Percentiles rank a stretch among this genome's conserved stretches.
Evolutionary conservation across 2,329 filamentous ascomycete genomes (phyloP).

Genomic region (Dactylellina drechsleri): DNA sequence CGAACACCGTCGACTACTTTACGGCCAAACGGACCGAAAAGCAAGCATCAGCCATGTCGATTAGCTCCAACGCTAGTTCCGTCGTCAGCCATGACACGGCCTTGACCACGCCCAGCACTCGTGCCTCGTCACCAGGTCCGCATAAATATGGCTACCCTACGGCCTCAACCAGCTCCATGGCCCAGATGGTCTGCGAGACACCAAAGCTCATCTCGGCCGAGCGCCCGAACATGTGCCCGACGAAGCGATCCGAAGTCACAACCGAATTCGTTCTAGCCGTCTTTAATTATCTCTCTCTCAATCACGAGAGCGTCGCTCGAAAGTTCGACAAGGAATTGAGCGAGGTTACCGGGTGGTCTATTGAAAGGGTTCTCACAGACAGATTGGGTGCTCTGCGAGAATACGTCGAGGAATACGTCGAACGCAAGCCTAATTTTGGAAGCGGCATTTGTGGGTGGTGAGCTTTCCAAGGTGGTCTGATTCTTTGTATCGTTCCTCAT

Average conservation of each 20-base stretch:
- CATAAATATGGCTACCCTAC: constrained; percentile 45
- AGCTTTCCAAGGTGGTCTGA: constrained; percentile 7
- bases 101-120: constrained; percentile 47
- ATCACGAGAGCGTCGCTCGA: constrained; percentile 57
- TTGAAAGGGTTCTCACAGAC: constrained; percentile 55
- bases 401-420: constrained; percentile 58
- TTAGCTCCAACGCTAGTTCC: constrained; percentile 45
- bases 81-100: constrained; percentile 48
- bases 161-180: constrained; percentile 41
- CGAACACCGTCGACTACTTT: constrained; percentile 44
- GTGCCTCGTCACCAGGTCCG: constrained; percentile 39
- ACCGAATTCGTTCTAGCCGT: constrained; percentile 57
- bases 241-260: constrained; percentile 53
- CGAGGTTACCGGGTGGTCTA: constrained; percentile 55
- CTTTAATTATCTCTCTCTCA: constrained; percentile 57
- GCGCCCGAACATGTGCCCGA: constrained; percentile 48
- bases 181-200: constrained; percentile 49
- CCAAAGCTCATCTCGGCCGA: constrained; percentile 35
- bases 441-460: constrained; percentile 52
- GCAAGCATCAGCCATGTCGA: constrained; percentile 47
- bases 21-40: constrained; percentile 35
- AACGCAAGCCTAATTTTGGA: constrained; percentile 57
- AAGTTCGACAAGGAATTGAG: constrained; percentile 58
- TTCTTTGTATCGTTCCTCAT: not conserved
- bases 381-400: constrained; percentile 56